Base-by-base conservation (phyloP, 2,329 filamentous ascomycete genomes). In the Apiospora sp. region DNA sequence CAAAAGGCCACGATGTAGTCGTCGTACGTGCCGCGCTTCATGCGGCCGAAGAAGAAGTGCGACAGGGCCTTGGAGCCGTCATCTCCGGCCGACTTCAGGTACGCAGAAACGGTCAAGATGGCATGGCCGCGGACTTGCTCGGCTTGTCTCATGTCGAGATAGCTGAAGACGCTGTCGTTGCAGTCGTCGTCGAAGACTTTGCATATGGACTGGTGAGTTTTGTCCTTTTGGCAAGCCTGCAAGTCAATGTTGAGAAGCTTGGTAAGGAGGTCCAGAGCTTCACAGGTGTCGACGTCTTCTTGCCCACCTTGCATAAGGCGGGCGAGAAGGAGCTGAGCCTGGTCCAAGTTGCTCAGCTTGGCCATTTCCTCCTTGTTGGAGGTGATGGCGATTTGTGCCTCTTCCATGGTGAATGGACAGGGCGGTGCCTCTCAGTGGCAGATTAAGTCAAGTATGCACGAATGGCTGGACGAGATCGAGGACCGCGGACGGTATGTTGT, bases 1-100 rank as follows among this genome's bases (percentile, higher is more conserved):
- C 95, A 98, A 81, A 98, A 98, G 7, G 95, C 95, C 69, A 96
- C 87, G 71, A 98, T 94, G 76, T 97, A 90, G 82, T 97, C 94
- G 78, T 98, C 95, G 75, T 95, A 94, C 34, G 93, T 96, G 70
- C 92, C 92, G 75, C 92, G 91, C 76, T 89, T 84, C 22, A 97
- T 87, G 71, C 92, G 91, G 22, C 89, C 86, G 71, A 91, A 91
- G 80, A 98, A 93, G 81, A 96, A 96, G 6, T 89, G 88, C 6
- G 90, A 89, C 69, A 98, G 89, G 75, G 92, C 89, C 75, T 90
- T 87, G 75, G 91, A 88, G 4, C 94, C 94, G 8, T 89, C 87
- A 16, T 95, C 90, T 71, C 91, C 90, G 3, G 93, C 91, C 41
- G 92, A 91, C 81, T 96, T 93, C 74, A 98, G 88, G 78, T 96